Evolutionary conservation across 148 eudicot species (phyloP).

Genomic region (Rhododendron ovatum): DNA sequence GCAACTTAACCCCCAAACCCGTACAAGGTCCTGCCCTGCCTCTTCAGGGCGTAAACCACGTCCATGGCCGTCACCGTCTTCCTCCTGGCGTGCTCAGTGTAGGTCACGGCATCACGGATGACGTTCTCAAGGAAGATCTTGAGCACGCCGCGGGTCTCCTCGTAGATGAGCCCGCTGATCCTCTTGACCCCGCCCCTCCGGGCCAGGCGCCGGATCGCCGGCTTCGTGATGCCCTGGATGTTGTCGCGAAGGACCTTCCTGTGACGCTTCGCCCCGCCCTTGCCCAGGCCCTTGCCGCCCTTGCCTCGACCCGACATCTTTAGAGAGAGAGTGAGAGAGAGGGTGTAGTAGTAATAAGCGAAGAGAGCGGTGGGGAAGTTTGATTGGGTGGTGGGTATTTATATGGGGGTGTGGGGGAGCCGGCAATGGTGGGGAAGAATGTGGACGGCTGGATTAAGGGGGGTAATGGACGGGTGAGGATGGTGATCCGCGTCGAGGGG

Average conservation of each 20-base stretch:
- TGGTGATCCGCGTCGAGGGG: background rate
- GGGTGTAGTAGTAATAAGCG: no score
- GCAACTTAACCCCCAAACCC: background rate
- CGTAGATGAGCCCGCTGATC: background rate
- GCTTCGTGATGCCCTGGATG: background rate
- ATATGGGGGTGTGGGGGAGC: background rate
- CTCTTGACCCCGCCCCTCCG: background rate
- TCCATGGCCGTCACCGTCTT: background rate
- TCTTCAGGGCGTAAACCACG: background rate
- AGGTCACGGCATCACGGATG: background rate
- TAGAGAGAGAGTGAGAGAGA: background rate
- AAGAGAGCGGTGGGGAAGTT: background rate
- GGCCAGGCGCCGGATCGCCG: background rate
- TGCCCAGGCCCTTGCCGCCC: background rate
- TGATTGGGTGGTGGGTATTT: background rate
- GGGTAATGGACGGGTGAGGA: background rate
- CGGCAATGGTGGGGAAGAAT: background rate
- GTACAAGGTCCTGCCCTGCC: background rate
- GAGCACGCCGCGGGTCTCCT: background rate
- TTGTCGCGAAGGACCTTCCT: background rate
- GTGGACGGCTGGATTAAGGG: slow-evolving; percentile 1
- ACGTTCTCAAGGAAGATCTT: background rate
- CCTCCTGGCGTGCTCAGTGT: background rate
- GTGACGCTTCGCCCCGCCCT: background rate
- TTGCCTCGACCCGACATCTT: background rate